These are phyloP conservation scores for Atkinsonella hypoxylon DNA, from an alignment of 2,329 filamentous ascomycete genomes.

Conservation along the genomic window DNA sequence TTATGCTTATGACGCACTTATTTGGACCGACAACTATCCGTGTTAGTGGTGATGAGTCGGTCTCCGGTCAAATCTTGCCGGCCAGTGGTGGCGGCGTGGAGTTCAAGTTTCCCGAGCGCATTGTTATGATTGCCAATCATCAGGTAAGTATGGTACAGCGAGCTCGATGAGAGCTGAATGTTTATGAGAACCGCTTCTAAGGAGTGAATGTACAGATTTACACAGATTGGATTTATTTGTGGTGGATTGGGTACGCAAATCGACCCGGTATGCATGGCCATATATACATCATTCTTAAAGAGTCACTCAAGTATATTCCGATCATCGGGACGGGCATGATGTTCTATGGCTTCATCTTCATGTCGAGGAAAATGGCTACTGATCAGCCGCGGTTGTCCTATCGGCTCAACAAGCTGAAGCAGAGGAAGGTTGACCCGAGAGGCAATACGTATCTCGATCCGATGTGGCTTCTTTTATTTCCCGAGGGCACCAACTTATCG, in stretches of 20 bases:
- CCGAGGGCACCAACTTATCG: conserved; percentile 76
- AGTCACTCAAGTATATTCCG: conserved; percentile 72
- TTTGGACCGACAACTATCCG: conserved; percentile 77
- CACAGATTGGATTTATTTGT: conserved; percentile 85
- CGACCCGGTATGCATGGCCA: conserved; percentile 67
- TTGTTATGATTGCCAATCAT: conserved; percentile 80
- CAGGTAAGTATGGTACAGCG: conserved; percentile 38
- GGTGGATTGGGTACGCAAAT: conserved; percentile 85
- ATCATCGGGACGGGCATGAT: conserved; percentile 71
- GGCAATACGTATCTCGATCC: conserved; percentile 52
- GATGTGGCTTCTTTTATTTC: conserved; percentile 86
- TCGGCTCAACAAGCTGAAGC: conserved; percentile 58
- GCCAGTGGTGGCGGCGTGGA: conserved; percentile 61
- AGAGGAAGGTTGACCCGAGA: conserved; percentile 37
- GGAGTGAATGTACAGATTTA: conserved; percentile 44
- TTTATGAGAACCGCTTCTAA: conserved; percentile 1
- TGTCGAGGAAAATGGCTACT: conserved; percentile 78
- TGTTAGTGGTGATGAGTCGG: conserved; percentile 72
- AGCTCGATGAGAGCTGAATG: conserved; percentile 11
- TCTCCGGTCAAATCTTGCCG: conserved; percentile 60
- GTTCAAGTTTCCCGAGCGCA: conserved; percentile 68
- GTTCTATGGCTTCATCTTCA: conserved; percentile 83
- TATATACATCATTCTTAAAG: conserved; percentile 83
- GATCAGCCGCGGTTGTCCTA: conserved; percentile 67
- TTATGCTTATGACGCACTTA: conserved; percentile 71